Evolutionary conservation across 371 early-diverging fungal species (phyloP), one percentile per base, ranked within the genome.

Genomic region (Mucor lusitanicus): DNA sequence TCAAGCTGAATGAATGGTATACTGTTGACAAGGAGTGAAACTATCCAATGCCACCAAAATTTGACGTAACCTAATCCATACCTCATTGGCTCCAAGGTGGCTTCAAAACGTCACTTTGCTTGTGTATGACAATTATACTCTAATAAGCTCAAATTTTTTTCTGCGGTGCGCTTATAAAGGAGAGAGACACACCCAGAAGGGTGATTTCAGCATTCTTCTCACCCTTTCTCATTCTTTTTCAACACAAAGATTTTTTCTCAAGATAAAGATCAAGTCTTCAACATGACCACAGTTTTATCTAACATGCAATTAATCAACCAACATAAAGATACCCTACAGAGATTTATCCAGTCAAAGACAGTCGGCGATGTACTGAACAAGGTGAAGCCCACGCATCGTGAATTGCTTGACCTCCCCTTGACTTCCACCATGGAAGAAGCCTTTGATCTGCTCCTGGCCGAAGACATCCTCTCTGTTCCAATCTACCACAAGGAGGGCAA

Each of bases 391-490:
- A 68, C 68, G 21, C 54, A 61, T 27, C 69, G 79, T 37, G 68
- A 73, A n/a, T 67, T 88, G 37, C 72, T 85, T 15, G 88, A 88
- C 67, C 73, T 88, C 61, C 84, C 84, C 53, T 69, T 76, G 53
- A 81, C 75, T 21, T 78, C 84, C 6, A 86, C 87, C 3, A 76
- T 88, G 57, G 88, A 88, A 69, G 74, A 85, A 53, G 86, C 86
- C n/a, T 81, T 88, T 68, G 82, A 86, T 65, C 67, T 86, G 17
- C 73, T 88, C 9, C 70, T 83, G 17, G 75, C 79, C 12, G 69
- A 85, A 53, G 85, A 88, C 63, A 85, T 88, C 15, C 72, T 84
- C 1, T 85, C 88, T n/a, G 81, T 85, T 7, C 88, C 88, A 3
- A 86, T 88, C 19, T 88, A 88, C 68, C 68, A 77, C 19, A 39